A percentile compares a stretch with the other conserved stretches of the same genome.
phyloP scores from a whole-genome alignment of 306 rosid genomes.

The Lathyrus aphaca region DNA sequence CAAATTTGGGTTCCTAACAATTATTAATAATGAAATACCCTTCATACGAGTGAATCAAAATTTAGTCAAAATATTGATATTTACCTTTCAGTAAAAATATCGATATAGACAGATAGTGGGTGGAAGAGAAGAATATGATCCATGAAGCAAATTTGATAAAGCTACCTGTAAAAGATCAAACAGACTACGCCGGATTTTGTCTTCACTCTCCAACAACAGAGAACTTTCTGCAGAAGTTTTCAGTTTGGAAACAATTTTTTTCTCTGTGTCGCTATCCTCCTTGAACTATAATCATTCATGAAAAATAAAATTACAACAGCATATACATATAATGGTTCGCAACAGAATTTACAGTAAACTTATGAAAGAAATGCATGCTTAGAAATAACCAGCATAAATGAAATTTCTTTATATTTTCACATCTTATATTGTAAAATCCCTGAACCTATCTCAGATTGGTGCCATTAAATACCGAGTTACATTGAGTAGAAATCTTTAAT shows the following conservation, averaged over 20 bases:
- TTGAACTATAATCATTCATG: slow-evolving; percentile 61
- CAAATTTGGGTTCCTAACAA: no score
- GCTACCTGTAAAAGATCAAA: slow-evolving; percentile 80
- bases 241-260: slow-evolving; percentile 82
- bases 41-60: slow-evolving; percentile 28
- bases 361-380: slow-evolving; percentile 16
- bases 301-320: slow-evolving; percentile 24
- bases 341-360: slow-evolving; percentile 21
- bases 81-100: slow-evolving; percentile 28
- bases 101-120: background rate
- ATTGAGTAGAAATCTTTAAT: slow-evolving; percentile 14
- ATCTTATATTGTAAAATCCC: slow-evolving; percentile 31
- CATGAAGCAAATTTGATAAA: slow-evolving; percentile 20
- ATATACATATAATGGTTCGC: slow-evolving; percentile 9
- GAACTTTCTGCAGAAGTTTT: slow-evolving; percentile 63
- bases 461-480: background rate
- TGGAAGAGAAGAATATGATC: background rate
- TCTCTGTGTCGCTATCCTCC: slow-evolving; percentile 89
- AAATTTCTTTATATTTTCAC: slow-evolving; percentile 23
- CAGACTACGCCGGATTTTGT: slow-evolving; percentile 62
- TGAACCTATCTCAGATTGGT: background rate
- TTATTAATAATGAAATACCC: background rate
- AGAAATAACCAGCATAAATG: slow-evolving; percentile 26
- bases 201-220: slow-evolving; percentile 60
- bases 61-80: slow-evolving; percentile 12